phyloP scores from a whole-genome alignment of 495 filamentous ascomycete genomes.

The Tuber umbilicatum region DNA sequence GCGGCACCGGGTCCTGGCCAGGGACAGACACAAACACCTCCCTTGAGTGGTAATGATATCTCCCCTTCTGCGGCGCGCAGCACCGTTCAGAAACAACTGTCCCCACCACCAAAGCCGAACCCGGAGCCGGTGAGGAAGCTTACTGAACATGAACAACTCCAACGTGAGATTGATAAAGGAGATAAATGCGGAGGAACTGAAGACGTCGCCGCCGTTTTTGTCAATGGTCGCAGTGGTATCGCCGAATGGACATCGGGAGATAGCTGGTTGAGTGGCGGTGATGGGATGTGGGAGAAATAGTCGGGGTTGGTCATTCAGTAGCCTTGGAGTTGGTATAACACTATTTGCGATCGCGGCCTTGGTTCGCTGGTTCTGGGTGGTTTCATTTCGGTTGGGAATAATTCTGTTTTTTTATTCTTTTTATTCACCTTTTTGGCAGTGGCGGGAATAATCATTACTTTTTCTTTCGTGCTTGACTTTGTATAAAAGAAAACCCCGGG shows the following conservation, averaged over 20 bases:
- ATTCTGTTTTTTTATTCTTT: conserved; percentile 2
- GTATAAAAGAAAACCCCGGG: neutral
- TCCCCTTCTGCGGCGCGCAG: conserved; percentile 41
- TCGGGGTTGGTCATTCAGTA: neutral
- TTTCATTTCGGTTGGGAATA: neutral
- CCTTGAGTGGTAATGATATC: conserved; percentile 9
- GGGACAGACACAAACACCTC: conserved; percentile 38
- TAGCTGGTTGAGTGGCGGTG: conserved; percentile 28
- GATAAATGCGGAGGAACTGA: conserved; percentile 45
- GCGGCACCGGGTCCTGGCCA: conserved; percentile 22
- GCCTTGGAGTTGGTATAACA: neutral
- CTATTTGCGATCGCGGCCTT: neutral
- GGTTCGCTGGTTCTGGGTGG: neutral
- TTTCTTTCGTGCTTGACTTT: neutral
- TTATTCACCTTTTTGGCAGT: neutral
- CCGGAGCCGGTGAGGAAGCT: conserved; percentile 15
- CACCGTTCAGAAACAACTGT: conserved; percentile 29
- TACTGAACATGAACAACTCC: conserved; percentile 29
- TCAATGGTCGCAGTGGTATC: conserved; percentile 49
- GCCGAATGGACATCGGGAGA: conserved; percentile 39
- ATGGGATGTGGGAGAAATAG: conserved; percentile 35
- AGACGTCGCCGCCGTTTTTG: conserved; percentile 48
- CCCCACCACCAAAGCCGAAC: conserved; percentile 1
- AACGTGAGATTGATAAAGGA: conserved; percentile 33
- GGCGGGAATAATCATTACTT: neutral